Conservation (phyloP, 495 filamentous ascomycete species). For the Immersiella caudata region DNA sequence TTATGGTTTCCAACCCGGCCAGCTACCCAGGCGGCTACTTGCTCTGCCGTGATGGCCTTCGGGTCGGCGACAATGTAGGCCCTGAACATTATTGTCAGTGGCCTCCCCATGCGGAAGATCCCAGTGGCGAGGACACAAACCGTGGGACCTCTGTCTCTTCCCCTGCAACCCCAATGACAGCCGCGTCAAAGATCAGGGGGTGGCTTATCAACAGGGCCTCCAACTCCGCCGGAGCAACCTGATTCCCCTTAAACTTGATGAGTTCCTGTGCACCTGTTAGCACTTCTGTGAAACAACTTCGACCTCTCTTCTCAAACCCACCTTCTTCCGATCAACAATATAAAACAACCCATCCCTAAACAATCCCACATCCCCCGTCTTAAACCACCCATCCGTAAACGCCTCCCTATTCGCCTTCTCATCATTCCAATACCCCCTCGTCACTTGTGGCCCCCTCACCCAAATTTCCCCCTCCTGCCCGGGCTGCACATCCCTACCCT, state of each 20-base stretch:
- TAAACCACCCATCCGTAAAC: constrained; percentile 65
- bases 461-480: constrained; percentile 40
- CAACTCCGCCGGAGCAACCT: constrained; percentile 78
- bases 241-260: constrained; percentile 62
- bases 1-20: constrained; percentile 70
- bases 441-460: constrained; percentile 57
- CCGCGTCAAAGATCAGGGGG: constrained; percentile 71
- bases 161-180: constrained; percentile 72
- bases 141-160: constrained; percentile 72
- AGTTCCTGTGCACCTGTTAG: constrained; percentile 34
- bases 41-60: constrained; percentile 26
- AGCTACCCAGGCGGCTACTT: constrained; percentile 39
- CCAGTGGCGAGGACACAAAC: constrained; percentile 14
- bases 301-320: constrained; percentile 17
- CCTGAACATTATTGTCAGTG: constrained; percentile 33
- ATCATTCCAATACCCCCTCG: constrained; percentile 71
- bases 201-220: constrained; percentile 74
- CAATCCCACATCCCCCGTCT: constrained; percentile 68
- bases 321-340: constrained; percentile 76
- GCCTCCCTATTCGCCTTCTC: constrained; percentile 61
- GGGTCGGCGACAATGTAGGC: constrained; percentile 68
- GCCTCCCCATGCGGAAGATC: neutral
- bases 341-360: constrained; percentile 53
- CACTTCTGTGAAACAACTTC: neutral
- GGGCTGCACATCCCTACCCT: constrained; percentile 49